Evolutionary conservation across 495 filamentous ascomycete species (phyloP).

Genomic region (Trichoderma gamsii): DNA sequence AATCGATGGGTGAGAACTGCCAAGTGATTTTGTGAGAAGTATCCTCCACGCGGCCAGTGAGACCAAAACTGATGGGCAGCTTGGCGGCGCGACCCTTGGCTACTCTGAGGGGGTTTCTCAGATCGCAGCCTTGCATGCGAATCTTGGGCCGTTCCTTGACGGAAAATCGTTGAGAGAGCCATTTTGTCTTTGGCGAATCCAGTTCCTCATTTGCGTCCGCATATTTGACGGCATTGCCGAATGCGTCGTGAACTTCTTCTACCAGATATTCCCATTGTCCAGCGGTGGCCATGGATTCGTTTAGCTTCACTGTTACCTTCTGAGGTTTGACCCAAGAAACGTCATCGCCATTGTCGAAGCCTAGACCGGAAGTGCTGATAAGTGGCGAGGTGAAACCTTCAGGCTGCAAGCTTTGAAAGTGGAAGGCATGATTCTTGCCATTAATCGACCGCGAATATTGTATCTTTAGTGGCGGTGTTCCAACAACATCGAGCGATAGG

Average conservation of each 20-base stretch:
- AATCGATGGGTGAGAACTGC: conserved; percentile 62
- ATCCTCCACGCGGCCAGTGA: conserved; percentile 50
- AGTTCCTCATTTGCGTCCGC: conserved; percentile 58
- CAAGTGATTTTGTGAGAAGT: conserved; percentile 57
- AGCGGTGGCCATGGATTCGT: conserved; percentile 71
- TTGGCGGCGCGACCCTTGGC: conserved; percentile 61
- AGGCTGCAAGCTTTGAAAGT: conserved; percentile 86
- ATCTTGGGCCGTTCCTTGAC: conserved; percentile 81
- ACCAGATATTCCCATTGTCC: conserved; percentile 86
- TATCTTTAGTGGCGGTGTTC: conserved; percentile 85
- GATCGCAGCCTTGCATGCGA: conserved; percentile 66
- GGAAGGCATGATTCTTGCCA: conserved; percentile 62
- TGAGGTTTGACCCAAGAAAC: conserved; percentile 76
- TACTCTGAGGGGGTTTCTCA: conserved; percentile 71
- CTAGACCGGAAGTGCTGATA: conserved; percentile 21
- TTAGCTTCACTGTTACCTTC: conserved; percentile 68
- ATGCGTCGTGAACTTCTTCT: conserved; percentile 84
- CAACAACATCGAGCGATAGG: conserved; percentile 71
- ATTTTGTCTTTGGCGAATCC: conserved; percentile 50
- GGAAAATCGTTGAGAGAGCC: conserved; percentile 68
- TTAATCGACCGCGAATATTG: conserved; percentile 85
- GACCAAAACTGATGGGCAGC: conserved; percentile 67
- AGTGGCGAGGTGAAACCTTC: conserved; percentile 78
- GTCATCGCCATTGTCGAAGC: conserved; percentile 40
- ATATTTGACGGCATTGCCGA: conserved; percentile 82